These are phyloP conservation scores for Wickerhamomyces sydowiorum DNA, from an alignment of 805 yeast species.

Conservation along the genomic window DNA sequence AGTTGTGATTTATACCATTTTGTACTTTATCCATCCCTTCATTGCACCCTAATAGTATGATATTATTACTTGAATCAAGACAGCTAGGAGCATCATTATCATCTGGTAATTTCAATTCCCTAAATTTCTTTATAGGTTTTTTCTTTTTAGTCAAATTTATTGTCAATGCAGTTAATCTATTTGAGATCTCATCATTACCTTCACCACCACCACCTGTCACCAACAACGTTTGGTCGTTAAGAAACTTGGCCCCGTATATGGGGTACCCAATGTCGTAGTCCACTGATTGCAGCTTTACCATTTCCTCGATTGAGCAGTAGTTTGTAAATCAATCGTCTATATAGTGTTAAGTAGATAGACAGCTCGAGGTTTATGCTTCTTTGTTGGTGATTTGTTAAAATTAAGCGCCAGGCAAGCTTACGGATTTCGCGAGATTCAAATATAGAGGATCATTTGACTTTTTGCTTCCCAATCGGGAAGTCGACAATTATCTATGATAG, in stretches of 20 bases:
- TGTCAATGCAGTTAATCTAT: constrained; percentile 69
- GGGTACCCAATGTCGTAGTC: constrained; percentile 56
- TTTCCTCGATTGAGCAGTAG: not conserved
- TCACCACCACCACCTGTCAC: constrained; percentile 98
- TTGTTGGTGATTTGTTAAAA: too few relatives aligned
- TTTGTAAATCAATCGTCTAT: too few relatives aligned
- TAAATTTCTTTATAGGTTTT: constrained; percentile 52
- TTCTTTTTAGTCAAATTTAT: constrained; percentile 48
- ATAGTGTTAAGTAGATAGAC: too few relatives aligned
- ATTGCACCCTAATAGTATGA: constrained; percentile 73
- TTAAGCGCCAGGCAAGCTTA: too few relatives aligned
- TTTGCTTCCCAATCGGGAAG: not conserved
- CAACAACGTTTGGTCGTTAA: constrained; percentile 54
- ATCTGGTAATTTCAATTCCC: constrained; percentile 59
- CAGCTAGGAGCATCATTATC: constrained; percentile 84
- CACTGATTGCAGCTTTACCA: constrained; percentile 16
- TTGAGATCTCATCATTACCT: constrained; percentile 43
- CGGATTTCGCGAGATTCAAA: too few relatives aligned
- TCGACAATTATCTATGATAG: not conserved
- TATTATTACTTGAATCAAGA: constrained; percentile 48
- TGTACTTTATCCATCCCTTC: constrained; percentile 56
- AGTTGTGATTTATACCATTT: constrained; percentile 55
- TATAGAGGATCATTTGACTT: too few relatives aligned
- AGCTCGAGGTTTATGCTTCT: too few relatives aligned
- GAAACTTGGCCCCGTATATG: constrained; percentile 70